Percentiles rank a stretch among this genome's conserved stretches.
phyloP scores from a whole-genome alignment of 1,284 basidiomycete species.

The Vanrija pseudolonga region DNA sequence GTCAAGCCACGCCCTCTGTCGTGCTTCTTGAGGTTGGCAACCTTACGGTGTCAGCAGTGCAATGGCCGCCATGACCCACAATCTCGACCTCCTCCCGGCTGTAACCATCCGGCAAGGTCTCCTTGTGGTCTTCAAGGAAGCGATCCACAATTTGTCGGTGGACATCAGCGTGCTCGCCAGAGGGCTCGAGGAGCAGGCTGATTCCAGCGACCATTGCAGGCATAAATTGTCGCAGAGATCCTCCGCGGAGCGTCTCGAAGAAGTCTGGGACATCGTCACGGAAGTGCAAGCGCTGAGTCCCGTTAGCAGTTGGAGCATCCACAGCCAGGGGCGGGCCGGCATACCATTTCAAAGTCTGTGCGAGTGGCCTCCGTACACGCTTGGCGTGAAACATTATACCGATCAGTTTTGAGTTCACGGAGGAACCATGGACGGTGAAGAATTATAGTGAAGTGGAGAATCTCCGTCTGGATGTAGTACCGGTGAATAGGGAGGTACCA shows the following conservation, averaged over 20 bases:
- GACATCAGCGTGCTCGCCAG: constrained; percentile 27
- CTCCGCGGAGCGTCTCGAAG: constrained; percentile 37
- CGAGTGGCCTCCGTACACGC: constrained; percentile 45
- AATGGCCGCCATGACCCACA: constrained; percentile 21
- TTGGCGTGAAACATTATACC: constrained; percentile 34
- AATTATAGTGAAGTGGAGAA: constrained; percentile 43
- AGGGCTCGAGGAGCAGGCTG: constrained; percentile 39
- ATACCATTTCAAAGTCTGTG: constrained; percentile 39
- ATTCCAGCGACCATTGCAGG: constrained; percentile 48
- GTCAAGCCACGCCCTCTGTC: neutral
- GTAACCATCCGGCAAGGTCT: constrained; percentile 36
- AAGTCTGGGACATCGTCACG: constrained; percentile 41
- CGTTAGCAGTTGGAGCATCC: neutral
- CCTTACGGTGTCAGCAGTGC: too few species aligned
- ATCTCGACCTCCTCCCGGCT: constrained; percentile 44
- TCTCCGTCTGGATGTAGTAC: constrained; percentile 48
- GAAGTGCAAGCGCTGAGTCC: constrained; percentile 37
- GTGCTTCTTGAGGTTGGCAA: neutral
- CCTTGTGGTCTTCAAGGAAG: constrained; percentile 40
- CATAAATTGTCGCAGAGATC: constrained; percentile 47
- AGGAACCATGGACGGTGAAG: constrained; percentile 48
- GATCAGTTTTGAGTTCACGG: constrained; percentile 30
- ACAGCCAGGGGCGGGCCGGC: neutral
- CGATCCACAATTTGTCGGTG: constrained; percentile 29
- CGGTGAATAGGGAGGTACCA: constrained; percentile 43